Conservation (phyloP, 805 yeast species). For the Priceomyces castillae region DNA sequence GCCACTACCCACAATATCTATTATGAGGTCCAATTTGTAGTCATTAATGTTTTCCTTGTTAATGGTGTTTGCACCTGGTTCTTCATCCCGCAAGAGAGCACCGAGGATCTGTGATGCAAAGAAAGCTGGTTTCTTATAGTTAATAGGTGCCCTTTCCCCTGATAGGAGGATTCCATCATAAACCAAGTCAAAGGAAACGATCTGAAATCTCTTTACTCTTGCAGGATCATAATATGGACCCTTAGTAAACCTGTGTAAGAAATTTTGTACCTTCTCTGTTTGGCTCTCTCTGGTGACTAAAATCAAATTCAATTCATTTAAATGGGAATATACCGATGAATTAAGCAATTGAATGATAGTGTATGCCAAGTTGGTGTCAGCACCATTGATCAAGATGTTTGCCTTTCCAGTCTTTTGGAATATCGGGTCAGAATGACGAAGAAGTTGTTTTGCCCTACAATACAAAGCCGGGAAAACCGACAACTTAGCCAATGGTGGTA, state of each 20-base stretch:
- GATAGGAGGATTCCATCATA: conserved; percentile 35
- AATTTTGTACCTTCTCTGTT: conserved; percentile 16
- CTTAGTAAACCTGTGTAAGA: conserved; percentile 17
- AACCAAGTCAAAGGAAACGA: conserved; percentile 32
- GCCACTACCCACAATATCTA: conserved; percentile 41
- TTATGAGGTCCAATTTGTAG: conserved; percentile 33
- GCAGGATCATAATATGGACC: conserved; percentile 21
- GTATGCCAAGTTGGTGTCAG: conserved; percentile 37
- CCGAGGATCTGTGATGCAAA: conserved; percentile 38
- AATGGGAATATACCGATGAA: conserved; percentile 23
- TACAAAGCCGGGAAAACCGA: conserved; percentile 32
- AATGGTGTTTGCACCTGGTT: conserved; percentile 16
- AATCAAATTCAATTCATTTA: conserved; percentile 27
- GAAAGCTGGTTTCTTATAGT: conserved; percentile 36
- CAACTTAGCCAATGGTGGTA: conserved; percentile 33
- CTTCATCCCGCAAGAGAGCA: conserved; percentile 20
- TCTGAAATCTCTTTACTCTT: conserved; percentile 18
- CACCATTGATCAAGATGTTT: conserved; percentile 41
- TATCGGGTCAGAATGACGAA: conserved; percentile 22
- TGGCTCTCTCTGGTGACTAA: conserved; percentile 28
- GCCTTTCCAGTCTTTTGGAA: conserved; percentile 16
- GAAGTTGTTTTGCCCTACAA: conserved; percentile 37
- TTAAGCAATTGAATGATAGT: conserved; percentile 33
- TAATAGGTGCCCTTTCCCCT: conserved; percentile 32
- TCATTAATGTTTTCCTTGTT: conserved; percentile 18